Base-by-base conservation (phyloP, 257 asterid genomes). In the Ligustrum vulgare region DNA sequence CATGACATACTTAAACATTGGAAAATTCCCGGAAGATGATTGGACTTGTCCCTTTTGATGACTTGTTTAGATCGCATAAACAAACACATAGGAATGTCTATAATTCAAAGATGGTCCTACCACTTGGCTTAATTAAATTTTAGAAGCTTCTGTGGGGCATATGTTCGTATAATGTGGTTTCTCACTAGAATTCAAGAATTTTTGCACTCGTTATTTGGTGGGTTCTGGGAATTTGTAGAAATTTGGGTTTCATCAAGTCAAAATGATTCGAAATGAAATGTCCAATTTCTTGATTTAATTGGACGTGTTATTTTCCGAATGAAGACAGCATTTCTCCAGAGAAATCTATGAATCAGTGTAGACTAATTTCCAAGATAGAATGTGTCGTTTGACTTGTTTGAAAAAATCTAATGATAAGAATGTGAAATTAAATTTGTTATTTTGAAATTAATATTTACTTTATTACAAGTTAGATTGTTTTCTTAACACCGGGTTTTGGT, bases 381-480 rank as follows among this genome's bases (percentile, higher is more conserved):
- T 41, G 47, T 11, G 15, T 41, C 0, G 15, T 11, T 0, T 41
- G 47, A 11, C 47, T 41, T 41, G 47, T 41, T 39, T 9, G 4
- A 2, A 9, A 37, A 2, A 39, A 39, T 39, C 13, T 39, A 9
- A 12, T 39, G 9, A 39, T 39, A 39, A 9, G 45, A 12, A 0
- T 39, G 45, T 8, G 45, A 39, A 39, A 35, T 35, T 6, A 6
- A 35, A 8, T 35, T 35, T 35, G 5, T 35, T 35, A 35, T 35
- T 35, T 8, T 35, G 39, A 35, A 36, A 36, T 13, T 10, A 39
- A 39, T 39, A 9, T 39, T 39, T 39, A 9, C 47, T 39, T 39
- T 39, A 39, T 2, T 39, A 8, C 65, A 65, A 64, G 69, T 63
- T 68, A 37, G n/a, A 54, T 74, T 78, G 43, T 56, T 78, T 78